Percentiles rank a stretch among this genome's conserved stretches.
Evolutionary conservation across 257 asterid genomes (phyloP).

Genomic region (Fraxinus americana): DNA sequence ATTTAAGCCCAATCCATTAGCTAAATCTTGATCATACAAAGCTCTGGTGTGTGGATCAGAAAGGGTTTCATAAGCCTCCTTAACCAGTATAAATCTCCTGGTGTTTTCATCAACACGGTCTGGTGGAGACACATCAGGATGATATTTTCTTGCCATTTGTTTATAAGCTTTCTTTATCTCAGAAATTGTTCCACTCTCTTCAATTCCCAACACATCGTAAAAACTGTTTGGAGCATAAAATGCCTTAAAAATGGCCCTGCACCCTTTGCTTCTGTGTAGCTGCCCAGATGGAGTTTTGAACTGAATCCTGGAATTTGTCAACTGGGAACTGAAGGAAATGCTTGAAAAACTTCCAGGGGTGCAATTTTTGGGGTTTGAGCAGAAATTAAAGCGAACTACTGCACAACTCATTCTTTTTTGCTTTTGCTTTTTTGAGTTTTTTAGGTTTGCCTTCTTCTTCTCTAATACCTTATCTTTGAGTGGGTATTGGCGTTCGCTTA

Average conservation of each 20-base stretch:
- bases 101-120: background rate
- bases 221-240: background rate
- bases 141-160: background rate
- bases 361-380: background rate
- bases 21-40: background rate
- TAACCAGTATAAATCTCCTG: conserved; percentile 1
- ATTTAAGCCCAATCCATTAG: background rate
- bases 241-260: background rate
- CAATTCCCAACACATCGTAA: background rate
- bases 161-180: background rate
- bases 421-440: background rate
- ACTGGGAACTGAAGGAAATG: background rate
- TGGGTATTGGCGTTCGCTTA: background rate
- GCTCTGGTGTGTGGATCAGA: background rate
- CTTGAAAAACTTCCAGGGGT: background rate
- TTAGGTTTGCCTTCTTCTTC: background rate
- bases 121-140: background rate
- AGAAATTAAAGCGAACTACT: background rate
- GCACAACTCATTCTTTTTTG: background rate
- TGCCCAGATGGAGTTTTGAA: background rate
- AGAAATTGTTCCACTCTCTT: background rate
- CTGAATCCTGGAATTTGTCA: background rate
- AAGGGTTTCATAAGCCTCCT: background rate
- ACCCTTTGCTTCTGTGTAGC: background rate
- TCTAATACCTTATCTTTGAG: background rate